A percentile compares a stretch with the other conserved stretches of the same genome.
These are phyloP conservation scores for Euphorbia neoarborescens DNA, from an alignment of 441 rosid genomes.

Conservation along the genomic window DNA sequence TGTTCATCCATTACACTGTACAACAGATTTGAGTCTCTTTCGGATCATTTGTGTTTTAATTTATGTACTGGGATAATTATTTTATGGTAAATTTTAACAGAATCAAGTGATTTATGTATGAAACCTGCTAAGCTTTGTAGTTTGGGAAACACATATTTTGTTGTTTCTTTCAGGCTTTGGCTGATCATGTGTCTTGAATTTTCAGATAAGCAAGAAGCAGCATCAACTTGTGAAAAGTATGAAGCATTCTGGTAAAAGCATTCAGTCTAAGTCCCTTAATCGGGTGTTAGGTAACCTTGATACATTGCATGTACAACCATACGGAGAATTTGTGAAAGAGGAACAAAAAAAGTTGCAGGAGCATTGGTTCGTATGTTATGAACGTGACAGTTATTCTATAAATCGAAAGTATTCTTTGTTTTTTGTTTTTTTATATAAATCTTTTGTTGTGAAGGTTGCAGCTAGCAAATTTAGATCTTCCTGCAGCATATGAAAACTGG, in stretches of 20 bases:
- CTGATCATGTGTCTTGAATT: conserved; percentile 17
- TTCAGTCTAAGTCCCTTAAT: conserved; percentile 60
- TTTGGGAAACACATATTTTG: not conserved
- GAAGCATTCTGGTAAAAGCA: conserved; percentile 78
- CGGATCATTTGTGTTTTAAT: no score
- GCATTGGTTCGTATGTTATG: conserved; percentile 60
- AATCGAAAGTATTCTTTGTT: conserved; percentile 21
- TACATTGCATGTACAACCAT: conserved; percentile 67
- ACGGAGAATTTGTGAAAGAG: conserved; percentile 83
- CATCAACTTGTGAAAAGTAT: conserved; percentile 74
- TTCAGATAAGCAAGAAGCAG: conserved; percentile 94
- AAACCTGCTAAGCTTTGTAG: not conserved
- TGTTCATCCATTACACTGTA: not conserved
- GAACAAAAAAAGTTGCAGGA: conserved; percentile 72
- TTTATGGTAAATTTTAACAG: not conserved
- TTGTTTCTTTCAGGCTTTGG: conserved; percentile 21
- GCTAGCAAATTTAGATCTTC: conserved; percentile 62
- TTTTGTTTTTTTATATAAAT: not conserved
- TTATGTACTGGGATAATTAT: conserved; percentile 7
- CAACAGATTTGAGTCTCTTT: not conserved
- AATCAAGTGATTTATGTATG: conserved; percentile 4
- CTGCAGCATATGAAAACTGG: conserved; percentile 64
- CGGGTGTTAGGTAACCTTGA: conserved; percentile 66
- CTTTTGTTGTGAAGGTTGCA: conserved; percentile 38
- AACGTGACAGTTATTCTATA: conserved; percentile 19